phyloP scores from a whole-genome alignment of 78 protist genomes.

The Guillardia theta region DNA sequence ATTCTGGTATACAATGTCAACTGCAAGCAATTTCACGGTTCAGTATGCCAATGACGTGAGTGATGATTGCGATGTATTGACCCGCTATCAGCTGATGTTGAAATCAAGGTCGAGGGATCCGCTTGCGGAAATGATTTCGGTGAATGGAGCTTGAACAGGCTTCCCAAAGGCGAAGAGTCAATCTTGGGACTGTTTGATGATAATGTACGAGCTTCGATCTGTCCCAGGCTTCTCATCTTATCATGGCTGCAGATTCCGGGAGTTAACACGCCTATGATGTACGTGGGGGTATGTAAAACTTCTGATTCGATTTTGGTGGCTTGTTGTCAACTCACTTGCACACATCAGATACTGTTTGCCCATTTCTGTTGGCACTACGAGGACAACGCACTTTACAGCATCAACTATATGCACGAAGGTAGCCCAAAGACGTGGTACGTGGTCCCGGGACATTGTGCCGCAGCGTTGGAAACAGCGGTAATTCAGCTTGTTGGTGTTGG shows the following conservation, averaged over 20 bases:
- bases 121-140: not conserved
- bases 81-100: no score
- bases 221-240: not conserved
- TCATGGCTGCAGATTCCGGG: not conserved
- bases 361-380: slow-evolving; percentile 28
- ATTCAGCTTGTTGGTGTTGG: not conserved
- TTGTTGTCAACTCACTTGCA: not conserved
- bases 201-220: not conserved
- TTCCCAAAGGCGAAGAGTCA: not conserved
- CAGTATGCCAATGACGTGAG: not conserved
- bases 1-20: not conserved
- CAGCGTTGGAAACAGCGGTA: no score
- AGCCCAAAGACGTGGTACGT: slow-evolving; percentile 46
- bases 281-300: not conserved
- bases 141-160: not conserved
- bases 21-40: not conserved
- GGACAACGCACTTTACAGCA: slow-evolving; percentile 28
- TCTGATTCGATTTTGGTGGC: not conserved
- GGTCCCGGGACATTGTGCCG: no score
- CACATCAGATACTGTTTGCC: not conserved
- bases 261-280: slow-evolving; percentile 47
- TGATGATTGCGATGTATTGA: no score
- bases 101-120: not conserved
- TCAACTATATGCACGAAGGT: slow-evolving; percentile 47
- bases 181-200: not conserved